Conservation (phyloP, 2,329 filamentous ascomycete species). For the Pseudogymnoascus sp. region DNA sequence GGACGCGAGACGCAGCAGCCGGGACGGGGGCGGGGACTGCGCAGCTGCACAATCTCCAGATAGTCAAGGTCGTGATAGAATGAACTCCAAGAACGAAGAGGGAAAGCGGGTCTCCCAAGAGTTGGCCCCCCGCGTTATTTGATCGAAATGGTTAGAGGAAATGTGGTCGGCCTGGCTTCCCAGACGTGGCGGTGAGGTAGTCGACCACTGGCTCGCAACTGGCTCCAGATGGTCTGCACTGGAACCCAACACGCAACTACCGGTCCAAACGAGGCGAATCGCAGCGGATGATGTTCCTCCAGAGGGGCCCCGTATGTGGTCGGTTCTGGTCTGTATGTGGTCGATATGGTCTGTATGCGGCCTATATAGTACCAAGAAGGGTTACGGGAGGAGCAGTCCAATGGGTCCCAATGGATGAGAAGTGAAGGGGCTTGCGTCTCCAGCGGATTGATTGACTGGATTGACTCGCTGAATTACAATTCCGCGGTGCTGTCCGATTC, state of each 20-base stretch:
- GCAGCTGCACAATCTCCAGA: neutral
- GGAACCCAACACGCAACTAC: neutral
- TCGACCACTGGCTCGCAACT: neutral
- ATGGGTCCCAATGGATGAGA: neutral
- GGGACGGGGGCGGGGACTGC: too few relatives aligned
- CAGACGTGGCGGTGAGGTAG: constrained; percentile 3
- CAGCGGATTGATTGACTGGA: neutral
- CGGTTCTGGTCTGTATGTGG: neutral
- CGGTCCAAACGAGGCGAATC: neutral
- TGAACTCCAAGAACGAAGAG: neutral
- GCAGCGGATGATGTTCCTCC: neutral
- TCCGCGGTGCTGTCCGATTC: neutral
- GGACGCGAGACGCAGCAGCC: neutral
- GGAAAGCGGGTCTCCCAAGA: constrained; percentile 1
- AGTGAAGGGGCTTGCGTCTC: too few relatives aligned
- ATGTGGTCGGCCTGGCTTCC: neutral
- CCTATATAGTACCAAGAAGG: neutral
- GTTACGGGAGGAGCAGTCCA: neutral
- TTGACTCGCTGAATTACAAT: neutral
- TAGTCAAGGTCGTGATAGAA: neutral
- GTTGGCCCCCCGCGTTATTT: constrained; percentile 5
- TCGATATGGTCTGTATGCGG: constrained; percentile 1
- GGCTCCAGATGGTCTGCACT: constrained; percentile 1
- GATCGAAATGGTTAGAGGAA: neutral
- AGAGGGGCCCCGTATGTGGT: neutral